Evolutionary conservation across 2,329 filamentous ascomycete genomes (phyloP).

Genomic region (Epichloe sp.): DNA sequence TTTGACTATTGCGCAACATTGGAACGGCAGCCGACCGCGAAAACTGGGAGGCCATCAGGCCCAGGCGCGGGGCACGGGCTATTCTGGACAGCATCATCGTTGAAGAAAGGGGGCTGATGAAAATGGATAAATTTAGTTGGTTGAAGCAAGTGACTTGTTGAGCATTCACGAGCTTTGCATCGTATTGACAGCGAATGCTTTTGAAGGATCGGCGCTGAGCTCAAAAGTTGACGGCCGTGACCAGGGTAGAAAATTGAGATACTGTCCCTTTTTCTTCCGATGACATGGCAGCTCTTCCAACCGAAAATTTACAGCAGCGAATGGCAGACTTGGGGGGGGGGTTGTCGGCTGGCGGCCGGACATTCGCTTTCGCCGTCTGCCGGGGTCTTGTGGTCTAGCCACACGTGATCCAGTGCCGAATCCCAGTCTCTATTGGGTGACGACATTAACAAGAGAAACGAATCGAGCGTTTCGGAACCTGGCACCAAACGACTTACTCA

Average conservation of each 20-base stretch:
- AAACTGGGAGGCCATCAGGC: constrained; percentile 17
- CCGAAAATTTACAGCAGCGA: constrained; percentile 1
- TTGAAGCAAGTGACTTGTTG: neutral
- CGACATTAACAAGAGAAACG: neutral
- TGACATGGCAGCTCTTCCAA: neutral
- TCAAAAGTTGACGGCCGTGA: neutral
- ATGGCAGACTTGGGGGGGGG: neutral
- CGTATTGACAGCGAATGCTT: neutral
- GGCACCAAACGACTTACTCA: neutral
- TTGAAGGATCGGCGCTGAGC: neutral
- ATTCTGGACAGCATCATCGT: constrained; percentile 27
- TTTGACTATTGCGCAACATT: constrained; percentile 14
- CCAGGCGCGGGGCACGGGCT: constrained; percentile 21
- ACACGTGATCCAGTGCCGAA: neutral
- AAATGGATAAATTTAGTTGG: neutral
- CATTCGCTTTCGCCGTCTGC: constrained; percentile 3
- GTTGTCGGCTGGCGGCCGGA: neutral
- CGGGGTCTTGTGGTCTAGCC: neutral
- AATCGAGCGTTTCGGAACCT: too few species aligned
- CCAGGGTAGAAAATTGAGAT: neutral
- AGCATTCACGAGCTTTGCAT: constrained; percentile 2
- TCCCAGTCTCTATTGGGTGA: neutral
- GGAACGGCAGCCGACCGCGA: constrained; percentile 14
- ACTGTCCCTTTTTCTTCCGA: neutral
- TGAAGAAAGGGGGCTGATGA: neutral